Percentiles rank a stretch among this genome's conserved stretches.
These are phyloP conservation scores for Amanita subjunquillea DNA, from an alignment of 768 basidiomycete genomes.

Conservation along the genomic window DNA sequence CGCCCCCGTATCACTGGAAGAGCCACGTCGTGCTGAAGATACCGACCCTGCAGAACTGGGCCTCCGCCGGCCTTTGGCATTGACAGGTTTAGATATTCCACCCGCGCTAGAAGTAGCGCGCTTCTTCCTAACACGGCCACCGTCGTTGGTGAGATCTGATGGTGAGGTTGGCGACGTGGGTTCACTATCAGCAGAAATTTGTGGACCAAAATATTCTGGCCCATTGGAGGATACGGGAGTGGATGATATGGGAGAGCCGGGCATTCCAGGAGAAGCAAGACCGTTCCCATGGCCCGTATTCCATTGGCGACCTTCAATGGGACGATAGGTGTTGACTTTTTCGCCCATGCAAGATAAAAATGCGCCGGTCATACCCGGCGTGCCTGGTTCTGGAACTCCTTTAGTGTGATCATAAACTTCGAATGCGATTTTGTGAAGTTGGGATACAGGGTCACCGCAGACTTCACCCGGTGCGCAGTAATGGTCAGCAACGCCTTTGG, in stretches of 20 bases:
- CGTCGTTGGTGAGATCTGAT: slow-evolving; percentile 70
- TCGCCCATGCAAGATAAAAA: slow-evolving; percentile 91
- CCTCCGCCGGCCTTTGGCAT: slow-evolving; percentile 50
- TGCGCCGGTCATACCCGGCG: slow-evolving; percentile 68
- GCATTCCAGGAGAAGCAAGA: slow-evolving; percentile 47
- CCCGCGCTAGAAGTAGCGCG: slow-evolving; percentile 69
- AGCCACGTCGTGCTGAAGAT: slow-evolving; percentile 56
- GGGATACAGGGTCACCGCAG: slow-evolving; percentile 90
- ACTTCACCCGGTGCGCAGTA: slow-evolving; percentile 79
- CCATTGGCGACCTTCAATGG: slow-evolving; percentile 78
- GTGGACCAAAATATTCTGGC: slow-evolving; percentile 56
- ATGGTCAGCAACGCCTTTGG: slow-evolving; percentile 75
- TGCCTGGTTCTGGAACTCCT: slow-evolving; percentile 63
- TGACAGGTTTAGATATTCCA: slow-evolving; percentile 38
- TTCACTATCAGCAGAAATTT: slow-evolving; percentile 45
- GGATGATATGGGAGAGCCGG: slow-evolving; percentile 62
- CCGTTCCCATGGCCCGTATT: slow-evolving; percentile 33
- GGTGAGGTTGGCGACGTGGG: slow-evolving; percentile 59
- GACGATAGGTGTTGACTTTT: slow-evolving; percentile 85
- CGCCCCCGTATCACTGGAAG: slow-evolving; percentile 54
- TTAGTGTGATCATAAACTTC: slow-evolving; percentile 75
- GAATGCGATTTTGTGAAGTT: slow-evolving; percentile 92
- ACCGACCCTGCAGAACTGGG: slow-evolving; percentile 72
- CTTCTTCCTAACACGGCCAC: slow-evolving; percentile 79
- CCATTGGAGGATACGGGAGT: slow-evolving; percentile 44